Conservation (phyloP, 2,329 filamentous ascomycete genomes). For the Xylariaceae sp. region DNA sequence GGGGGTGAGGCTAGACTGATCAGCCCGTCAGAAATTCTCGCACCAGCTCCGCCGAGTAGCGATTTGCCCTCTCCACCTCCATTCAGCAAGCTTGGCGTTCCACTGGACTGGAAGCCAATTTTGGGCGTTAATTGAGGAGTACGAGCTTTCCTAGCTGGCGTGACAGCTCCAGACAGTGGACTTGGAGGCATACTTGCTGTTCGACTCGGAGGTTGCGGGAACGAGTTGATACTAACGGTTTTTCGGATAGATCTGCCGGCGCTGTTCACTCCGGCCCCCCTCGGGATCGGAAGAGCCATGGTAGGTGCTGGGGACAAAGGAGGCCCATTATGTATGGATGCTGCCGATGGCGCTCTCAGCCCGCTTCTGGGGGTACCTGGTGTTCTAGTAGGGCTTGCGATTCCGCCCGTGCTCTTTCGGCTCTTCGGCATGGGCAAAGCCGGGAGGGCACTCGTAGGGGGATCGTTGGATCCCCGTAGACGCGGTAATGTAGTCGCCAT, state of each 20-base stretch:
- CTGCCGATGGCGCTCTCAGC: conserved; percentile 65
- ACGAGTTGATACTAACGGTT: conserved; percentile 91
- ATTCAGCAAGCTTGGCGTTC: conserved; percentile 78
- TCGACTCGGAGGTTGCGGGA: conserved; percentile 85
- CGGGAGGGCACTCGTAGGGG: conserved; percentile 75
- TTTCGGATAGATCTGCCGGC: conserved; percentile 78
- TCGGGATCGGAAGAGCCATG: conserved; percentile 62
- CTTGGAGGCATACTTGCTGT: conserved; percentile 68
- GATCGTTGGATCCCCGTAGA: conserved; percentile 71
- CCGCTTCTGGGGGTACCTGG: conserved; percentile 62
- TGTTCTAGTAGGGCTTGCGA: conserved; percentile 51
- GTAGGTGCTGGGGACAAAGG: conserved; percentile 58
- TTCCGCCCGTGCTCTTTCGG: conserved; percentile 67
- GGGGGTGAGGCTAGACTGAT: conserved; percentile 82
- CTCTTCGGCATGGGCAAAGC: conserved; percentile 77
- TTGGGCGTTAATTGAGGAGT: conserved; percentile 59
- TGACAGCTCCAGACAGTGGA: conserved; percentile 58
- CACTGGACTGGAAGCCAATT: conserved; percentile 56
- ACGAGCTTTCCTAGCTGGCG: conserved; percentile 59
- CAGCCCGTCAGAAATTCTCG: conserved; percentile 75
- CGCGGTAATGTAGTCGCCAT: conserved; percentile 71
- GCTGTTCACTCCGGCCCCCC: conserved; percentile 60
- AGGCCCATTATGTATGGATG: conserved; percentile 52
- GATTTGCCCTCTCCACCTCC: conserved; percentile 79
- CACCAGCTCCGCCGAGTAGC: conserved; percentile 65